Evolutionary conservation across 169 alveolate species (phyloP).

Genomic region (Blepharisma undulans): DNA sequence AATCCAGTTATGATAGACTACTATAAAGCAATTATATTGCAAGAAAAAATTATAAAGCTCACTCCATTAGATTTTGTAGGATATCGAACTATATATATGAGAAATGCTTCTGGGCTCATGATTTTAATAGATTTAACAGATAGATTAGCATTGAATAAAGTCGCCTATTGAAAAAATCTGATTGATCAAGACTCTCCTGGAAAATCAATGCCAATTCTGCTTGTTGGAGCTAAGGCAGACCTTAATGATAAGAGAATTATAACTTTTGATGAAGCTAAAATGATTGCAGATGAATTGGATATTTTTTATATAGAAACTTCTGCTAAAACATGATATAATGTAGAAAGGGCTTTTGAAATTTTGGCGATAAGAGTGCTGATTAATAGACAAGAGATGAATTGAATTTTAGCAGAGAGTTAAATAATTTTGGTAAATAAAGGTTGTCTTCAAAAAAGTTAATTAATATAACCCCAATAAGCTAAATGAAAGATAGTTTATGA

Average conservation of each 20-base stretch:
- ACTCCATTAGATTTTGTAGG: too few relatives aligned
- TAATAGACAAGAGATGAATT: too few relatives aligned
- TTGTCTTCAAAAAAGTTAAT: too few relatives aligned
- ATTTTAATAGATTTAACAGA: not conserved
- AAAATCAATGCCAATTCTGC: conserved; percentile 90
- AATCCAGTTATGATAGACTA: too few relatives aligned
- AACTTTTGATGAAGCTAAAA: conserved; percentile 87
- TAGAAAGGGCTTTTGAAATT: conserved; percentile 4
- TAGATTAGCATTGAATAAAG: not conserved
- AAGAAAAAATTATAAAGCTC: too few relatives aligned
- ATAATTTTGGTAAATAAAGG: too few relatives aligned
- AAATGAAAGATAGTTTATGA: too few relatives aligned
- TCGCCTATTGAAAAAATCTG: not conserved
- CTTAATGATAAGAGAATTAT: conserved; percentile 92
- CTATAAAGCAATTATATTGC: too few relatives aligned
- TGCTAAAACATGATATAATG: conserved; percentile 27
- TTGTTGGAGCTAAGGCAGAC: conserved; percentile 96
- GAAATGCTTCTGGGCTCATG: too few relatives aligned
- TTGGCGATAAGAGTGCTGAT: not conserved
- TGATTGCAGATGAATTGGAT: conserved; percentile 75
- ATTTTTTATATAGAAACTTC: conserved; percentile 33
- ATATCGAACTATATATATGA: too few relatives aligned
- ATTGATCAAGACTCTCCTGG: not conserved
- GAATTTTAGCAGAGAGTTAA: too few relatives aligned
- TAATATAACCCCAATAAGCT: too few relatives aligned